Percentiles rank a stretch among this genome's conserved stretches.
These are phyloP conservation scores for Westerdykella aurantiaca DNA, from an alignment of 2,329 filamentous ascomycete species.

Conservation along the genomic window DNA sequence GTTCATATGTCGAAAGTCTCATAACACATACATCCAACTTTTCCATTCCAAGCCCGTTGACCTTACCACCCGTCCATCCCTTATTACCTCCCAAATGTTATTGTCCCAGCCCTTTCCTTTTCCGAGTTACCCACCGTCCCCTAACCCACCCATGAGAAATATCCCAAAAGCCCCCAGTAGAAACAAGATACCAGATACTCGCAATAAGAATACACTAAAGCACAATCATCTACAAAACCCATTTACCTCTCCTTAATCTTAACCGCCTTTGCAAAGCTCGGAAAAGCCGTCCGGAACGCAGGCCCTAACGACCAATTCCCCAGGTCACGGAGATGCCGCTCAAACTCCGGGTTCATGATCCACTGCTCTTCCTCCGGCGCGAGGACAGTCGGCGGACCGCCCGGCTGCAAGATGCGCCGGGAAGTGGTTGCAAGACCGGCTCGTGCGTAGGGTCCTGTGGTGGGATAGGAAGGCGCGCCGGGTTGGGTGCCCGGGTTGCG, in stretches of 20 bases:
- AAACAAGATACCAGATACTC: too few relatives aligned
- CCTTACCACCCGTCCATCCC: too few relatives aligned
- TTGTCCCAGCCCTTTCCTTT: too few relatives aligned
- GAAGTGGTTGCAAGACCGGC: slow-evolving; percentile 6
- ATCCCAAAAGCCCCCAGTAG: too few relatives aligned
- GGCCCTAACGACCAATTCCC: slow-evolving; percentile 78
- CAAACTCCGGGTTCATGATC: slow-evolving; percentile 81
- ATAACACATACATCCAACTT: too few relatives aligned
- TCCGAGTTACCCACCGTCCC: too few relatives aligned
- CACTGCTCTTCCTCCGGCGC: slow-evolving; percentile 52
- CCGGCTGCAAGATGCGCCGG: too few relatives aligned
- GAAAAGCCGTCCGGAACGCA: slow-evolving; percentile 61
- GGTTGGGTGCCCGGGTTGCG: slow-evolving; percentile 36
- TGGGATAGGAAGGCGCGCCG: slow-evolving; percentile 17
- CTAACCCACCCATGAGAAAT: too few relatives aligned
- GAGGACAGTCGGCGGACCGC: not conserved
- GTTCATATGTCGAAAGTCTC: too few relatives aligned
- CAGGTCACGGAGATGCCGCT: slow-evolving; percentile 67
- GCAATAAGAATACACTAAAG: not conserved
- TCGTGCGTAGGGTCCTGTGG: slow-evolving; percentile 25
- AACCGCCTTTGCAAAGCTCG: slow-evolving; percentile 42
- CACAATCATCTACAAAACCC: not conserved
- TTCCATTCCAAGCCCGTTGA: too few relatives aligned
- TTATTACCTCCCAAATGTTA: too few relatives aligned
- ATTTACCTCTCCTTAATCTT: slow-evolving; percentile 24